Conservation (phyloP, 2,329 filamentous ascomycete genomes). For the Fonsecaea pugnacius region DNA sequence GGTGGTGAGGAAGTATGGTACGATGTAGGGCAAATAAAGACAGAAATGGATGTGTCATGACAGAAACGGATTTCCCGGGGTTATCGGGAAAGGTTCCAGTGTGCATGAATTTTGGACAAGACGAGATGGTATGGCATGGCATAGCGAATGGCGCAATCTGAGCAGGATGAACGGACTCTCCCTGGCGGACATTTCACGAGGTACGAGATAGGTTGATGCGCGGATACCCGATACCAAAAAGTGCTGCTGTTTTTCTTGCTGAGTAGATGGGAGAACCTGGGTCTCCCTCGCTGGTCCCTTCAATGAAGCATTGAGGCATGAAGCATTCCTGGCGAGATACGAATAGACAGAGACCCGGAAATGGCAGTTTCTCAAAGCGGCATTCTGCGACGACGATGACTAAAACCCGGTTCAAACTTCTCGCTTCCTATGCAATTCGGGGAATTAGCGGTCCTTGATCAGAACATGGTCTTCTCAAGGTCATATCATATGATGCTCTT, state of each 20-base stretch:
- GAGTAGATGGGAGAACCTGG: not conserved
- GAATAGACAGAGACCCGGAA: not conserved
- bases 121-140: constrained; percentile 4
- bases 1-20: constrained; percentile 66
- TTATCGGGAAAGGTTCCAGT: not conserved
- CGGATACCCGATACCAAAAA: constrained; percentile 20
- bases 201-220: constrained; percentile 2
- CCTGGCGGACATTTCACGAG: constrained; percentile 10
- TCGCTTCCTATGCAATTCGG: not conserved
- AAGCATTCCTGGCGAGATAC: not conserved
- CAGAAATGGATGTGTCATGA: constrained; percentile 4
- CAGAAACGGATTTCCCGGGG: not conserved
- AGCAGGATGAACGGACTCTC: constrained; percentile 3
- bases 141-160: constrained; percentile 26
- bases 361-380: not conserved
- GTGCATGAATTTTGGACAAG: constrained; percentile 16
- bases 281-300: too few relatives aligned
- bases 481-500: not conserved
- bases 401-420: not conserved
- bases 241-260: constrained; percentile 8
- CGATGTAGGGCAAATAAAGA: constrained; percentile 8
- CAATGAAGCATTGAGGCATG: too few relatives aligned
- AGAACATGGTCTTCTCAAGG: not conserved
- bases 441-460: not conserved
- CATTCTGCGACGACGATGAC: not conserved